Base-by-base conservation (phyloP, 192 early-diverging fungal species). In the Fimicolochytrium jonesii region DNA sequence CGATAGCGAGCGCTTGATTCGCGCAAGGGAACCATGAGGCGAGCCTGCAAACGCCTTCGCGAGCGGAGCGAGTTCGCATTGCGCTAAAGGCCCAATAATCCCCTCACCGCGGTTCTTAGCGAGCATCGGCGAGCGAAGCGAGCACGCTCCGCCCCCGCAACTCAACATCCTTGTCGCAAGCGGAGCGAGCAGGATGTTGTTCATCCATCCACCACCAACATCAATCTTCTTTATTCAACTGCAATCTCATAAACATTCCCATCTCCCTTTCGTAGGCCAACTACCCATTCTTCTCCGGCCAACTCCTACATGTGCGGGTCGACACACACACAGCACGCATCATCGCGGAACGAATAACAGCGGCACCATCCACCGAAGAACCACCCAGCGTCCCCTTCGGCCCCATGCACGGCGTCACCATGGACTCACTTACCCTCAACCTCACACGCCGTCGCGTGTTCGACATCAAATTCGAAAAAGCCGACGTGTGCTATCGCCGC, bases 251-350 rank as follows among this genome's bases (percentile, higher is more conserved):
- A n/a, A n/a, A n/a, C n/a, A n/a, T n/a, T n/a, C 41, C 41, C 41
- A 20, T 42, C 15, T 18, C 15, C 41, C 20, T 18, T 42, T n/a
- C 20, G 20, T 42, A 51, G 42, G 39, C 58, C 33, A 51, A 61
- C 35, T 61, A 61, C 25, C 59, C 59, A 9, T 61, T 61, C 34
- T 61, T 61, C 34, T 51, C 29, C 30, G 59, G 59, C 23, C 29
- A 37, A 33, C 20, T 61, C 23, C 48, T 61, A 32, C 46, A 26
- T 6, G 48, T 51, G 17, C 45, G 59, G 15, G 10, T 61, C 13
- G 26, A 51, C 26, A 45, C 46, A 11, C 2, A 26, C 15, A 15
- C 4, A 6, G 20, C 46, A 2, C 18, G 45, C 3, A 49, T 49
- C 32, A 17, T 61, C 48, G 59, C 28, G 17, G 59, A 61, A 23